These are phyloP conservation scores for Tricholoma sp. DNA, from an alignment of 768 basidiomycete genomes.

Conservation along the genomic window DNA sequence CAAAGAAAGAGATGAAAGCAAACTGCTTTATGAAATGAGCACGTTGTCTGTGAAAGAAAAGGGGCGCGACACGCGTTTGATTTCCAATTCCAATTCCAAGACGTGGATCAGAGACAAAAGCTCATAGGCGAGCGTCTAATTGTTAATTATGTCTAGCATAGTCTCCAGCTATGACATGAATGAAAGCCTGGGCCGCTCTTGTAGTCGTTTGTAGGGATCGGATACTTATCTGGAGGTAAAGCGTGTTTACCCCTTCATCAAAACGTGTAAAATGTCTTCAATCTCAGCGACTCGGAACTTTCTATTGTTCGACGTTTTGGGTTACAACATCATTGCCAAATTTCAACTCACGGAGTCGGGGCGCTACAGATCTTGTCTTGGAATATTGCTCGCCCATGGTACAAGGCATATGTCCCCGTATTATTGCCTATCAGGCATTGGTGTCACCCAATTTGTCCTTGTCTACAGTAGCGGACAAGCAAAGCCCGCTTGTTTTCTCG, in stretches of 20 bases:
- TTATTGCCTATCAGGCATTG: no score
- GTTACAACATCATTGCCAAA: no score
- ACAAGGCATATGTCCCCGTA: no score
- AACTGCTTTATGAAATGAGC: neutral
- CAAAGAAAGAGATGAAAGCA: neutral
- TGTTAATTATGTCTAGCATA: no score
- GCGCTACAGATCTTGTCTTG: no score
- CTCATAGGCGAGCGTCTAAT: neutral
- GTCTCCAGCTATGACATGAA: neutral
- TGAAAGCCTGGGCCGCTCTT: neutral
- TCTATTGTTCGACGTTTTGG: neutral
- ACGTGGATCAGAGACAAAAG: neutral
- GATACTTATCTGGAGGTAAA: neutral
- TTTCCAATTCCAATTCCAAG: neutral
- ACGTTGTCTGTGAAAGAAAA: constrained; percentile 1
- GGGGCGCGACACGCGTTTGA: neutral
- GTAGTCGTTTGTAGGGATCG: neutral
- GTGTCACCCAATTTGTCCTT: no score
- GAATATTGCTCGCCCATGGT: no score
- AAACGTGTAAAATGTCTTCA: neutral
- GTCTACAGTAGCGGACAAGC: no score
- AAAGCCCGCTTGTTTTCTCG: neutral
- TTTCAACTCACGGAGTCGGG: no score
- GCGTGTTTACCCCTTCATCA: neutral
- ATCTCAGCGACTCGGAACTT: neutral